These are phyloP conservation scores for Ilyonectria robusta DNA, from an alignment of 2,329 filamentous ascomycete genomes.

Conservation along the genomic window DNA sequence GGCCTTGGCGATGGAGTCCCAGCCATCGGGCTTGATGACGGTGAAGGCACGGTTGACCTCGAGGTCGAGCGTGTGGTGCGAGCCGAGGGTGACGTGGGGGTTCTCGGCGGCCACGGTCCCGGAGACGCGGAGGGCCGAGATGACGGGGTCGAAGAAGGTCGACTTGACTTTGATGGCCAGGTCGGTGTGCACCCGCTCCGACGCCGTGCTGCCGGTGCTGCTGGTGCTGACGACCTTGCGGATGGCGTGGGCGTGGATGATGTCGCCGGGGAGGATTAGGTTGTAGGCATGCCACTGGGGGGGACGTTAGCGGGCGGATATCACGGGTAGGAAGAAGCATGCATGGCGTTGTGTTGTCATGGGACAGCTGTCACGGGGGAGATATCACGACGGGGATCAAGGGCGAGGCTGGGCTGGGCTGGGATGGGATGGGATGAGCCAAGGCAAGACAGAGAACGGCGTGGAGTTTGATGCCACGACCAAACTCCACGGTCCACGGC, in stretches of 20 bases:
- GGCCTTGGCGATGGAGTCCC: constrained; percentile 90
- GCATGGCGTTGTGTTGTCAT: too few species aligned
- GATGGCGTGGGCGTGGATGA: constrained; percentile 68
- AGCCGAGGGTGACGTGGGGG: constrained; percentile 65
- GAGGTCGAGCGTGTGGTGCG: constrained; percentile 79
- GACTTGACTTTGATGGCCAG: constrained; percentile 70
- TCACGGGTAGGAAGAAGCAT: neutral
- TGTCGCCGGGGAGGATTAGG: constrained; percentile 68
- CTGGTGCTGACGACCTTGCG: constrained; percentile 67
- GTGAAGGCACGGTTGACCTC: constrained; percentile 91
- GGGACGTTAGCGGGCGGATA: constrained; percentile 32
- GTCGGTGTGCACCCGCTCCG: constrained; percentile 69
- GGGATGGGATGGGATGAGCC: too few species aligned
- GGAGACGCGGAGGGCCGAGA: constrained; percentile 69
- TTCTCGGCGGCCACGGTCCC: constrained; percentile 69
- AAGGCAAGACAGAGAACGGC: neutral
- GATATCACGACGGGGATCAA: constrained; percentile 1
- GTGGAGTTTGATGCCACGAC: too few species aligned
- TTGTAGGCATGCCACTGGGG: constrained; percentile 73
- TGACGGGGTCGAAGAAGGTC: constrained; percentile 70
- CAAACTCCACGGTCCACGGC: too few species aligned
- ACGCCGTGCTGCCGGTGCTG: constrained; percentile 65
- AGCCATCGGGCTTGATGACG: constrained; percentile 84
- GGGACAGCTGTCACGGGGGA: neutral
- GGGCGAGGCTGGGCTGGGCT: neutral